Evolutionary conservation across 2,329 filamentous ascomycete genomes (phyloP).

Genomic region (Metarhizium album): DNA sequence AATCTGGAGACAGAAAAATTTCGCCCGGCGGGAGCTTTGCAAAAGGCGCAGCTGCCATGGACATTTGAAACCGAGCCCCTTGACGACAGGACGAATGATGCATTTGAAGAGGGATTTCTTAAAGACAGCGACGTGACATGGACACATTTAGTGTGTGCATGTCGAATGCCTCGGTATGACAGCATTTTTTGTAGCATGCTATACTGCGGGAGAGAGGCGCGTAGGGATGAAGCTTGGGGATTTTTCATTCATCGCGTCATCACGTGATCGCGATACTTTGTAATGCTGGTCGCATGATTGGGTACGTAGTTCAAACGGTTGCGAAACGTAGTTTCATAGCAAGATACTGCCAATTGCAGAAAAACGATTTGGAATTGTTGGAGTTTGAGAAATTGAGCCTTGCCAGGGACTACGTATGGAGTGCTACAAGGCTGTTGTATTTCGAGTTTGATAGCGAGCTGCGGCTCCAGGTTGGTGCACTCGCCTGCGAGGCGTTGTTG

Average conservation of each 20-base stretch:
- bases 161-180: conserved; percentile 22
- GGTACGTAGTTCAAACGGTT: neutral
- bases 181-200: conserved; percentile 19
- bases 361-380: neutral
- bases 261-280: conserved; percentile 17
- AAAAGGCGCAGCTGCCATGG: neutral
- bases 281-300: conserved; percentile 10
- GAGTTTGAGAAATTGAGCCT: neutral
- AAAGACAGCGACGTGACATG: conserved; percentile 9
- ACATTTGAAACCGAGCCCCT: neutral
- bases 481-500: neutral
- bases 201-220: conserved; percentile 6
- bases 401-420: neutral
- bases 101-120: neutral
- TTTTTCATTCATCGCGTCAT: conserved; percentile 16
- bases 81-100: neutral
- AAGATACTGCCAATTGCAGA: neutral
- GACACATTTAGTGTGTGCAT: conserved; percentile 21
- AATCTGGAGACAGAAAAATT: conserved; percentile 19
- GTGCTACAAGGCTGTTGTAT: no score
- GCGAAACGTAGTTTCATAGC: neutral
- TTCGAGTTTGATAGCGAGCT: no score
- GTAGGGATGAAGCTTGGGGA: conserved; percentile 8
- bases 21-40: conserved; percentile 8
- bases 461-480: no score